Percentiles rank a stretch among this genome's conserved stretches.
These are phyloP conservation scores for Xylaria nigripes DNA, from an alignment of 495 filamentous ascomycete species.

Conservation along the genomic window DNA sequence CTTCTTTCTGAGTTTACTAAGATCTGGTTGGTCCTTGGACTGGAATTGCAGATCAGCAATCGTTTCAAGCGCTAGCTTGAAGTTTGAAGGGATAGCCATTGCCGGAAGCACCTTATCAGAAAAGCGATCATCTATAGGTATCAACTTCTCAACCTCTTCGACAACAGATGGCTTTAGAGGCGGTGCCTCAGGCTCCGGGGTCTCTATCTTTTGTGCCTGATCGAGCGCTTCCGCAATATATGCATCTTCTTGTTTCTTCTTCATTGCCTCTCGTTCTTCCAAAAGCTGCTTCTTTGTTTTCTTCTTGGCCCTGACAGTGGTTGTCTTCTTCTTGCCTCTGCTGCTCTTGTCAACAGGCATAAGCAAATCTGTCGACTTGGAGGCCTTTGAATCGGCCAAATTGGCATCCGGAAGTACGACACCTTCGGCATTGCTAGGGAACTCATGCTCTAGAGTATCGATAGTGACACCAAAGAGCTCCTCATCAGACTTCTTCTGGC, in stretches of 20 bases:
- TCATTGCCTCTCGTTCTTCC: constrained; percentile 58
- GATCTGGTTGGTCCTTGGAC: constrained; percentile 68
- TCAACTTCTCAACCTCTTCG: constrained; percentile 9
- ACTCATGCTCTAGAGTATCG: constrained; percentile 43
- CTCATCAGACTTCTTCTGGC: constrained; percentile 66
- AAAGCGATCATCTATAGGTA: constrained; percentile 21
- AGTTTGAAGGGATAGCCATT: constrained; percentile 17
- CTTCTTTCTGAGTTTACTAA: constrained; percentile 76
- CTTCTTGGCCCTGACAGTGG: constrained; percentile 46
- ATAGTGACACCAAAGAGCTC: constrained; percentile 61
- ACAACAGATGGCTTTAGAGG: constrained; percentile 5
- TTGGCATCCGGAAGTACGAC: constrained; percentile 33
- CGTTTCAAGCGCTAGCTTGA: constrained; percentile 19
- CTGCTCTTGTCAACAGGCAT: constrained; percentile 14
- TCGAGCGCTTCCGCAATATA: constrained; percentile 25
- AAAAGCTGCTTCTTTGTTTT: constrained; percentile 69
- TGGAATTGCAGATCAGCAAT: constrained; percentile 28
- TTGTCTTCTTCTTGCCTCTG: constrained; percentile 36
- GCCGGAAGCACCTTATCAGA: constrained; percentile 23
- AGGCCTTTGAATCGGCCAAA: constrained; percentile 26
- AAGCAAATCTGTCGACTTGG: constrained; percentile 21
- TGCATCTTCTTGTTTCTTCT: constrained; percentile 39
- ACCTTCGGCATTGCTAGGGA: constrained; percentile 34
- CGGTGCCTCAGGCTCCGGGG: constrained; percentile 18
- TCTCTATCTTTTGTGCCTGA: constrained; percentile 25